phyloP scores from a whole-genome alignment of 345 rosid species.

The Brassica juncea region DNA sequence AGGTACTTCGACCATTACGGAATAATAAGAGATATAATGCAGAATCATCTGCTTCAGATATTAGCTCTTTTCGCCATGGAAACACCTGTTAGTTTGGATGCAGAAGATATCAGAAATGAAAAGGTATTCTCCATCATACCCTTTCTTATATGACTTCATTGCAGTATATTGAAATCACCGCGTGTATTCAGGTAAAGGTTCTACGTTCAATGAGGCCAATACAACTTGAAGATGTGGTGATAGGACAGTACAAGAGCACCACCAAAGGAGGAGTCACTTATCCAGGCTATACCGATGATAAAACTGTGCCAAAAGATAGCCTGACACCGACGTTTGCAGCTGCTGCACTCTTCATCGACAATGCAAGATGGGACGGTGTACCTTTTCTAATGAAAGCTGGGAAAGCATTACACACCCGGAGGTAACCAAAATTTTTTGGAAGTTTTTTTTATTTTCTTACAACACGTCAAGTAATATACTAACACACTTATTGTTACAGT shows the following conservation, averaged over 20 bases:
- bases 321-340: slow-evolving; percentile 98
- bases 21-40: slow-evolving; percentile 97
- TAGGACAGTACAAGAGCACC: slow-evolving; percentile 91
- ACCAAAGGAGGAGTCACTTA: slow-evolving; percentile 71
- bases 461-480: neutral
- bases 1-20: slow-evolving; percentile 96
- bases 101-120: slow-evolving; percentile 96
- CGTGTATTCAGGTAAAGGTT: slow-evolving; percentile 72
- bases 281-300: slow-evolving; percentile 86
- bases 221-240: slow-evolving; percentile 69
- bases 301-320: slow-evolving; percentile 81
- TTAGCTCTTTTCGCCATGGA: slow-evolving; percentile 98
- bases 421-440: slow-evolving; percentile 38
- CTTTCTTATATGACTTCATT: neutral
- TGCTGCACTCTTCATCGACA: slow-evolving; percentile 92
- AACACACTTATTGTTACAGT: slow-evolving; percentile 39
- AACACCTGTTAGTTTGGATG: slow-evolving; percentile 97
- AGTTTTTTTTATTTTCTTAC: neutral
- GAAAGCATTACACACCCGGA: slow-evolving; percentile 77
- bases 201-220: slow-evolving; percentile 92
- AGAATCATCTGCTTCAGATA: slow-evolving; percentile 97
- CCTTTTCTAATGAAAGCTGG: slow-evolving; percentile 99
- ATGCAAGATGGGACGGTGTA: slow-evolving; percentile 99
- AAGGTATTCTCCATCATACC: slow-evolving; percentile 50
- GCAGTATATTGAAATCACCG: neutral